Conservation (phyloP, 495 filamentous ascomycete genomes). For the Podospora pseudocomata region DNA sequence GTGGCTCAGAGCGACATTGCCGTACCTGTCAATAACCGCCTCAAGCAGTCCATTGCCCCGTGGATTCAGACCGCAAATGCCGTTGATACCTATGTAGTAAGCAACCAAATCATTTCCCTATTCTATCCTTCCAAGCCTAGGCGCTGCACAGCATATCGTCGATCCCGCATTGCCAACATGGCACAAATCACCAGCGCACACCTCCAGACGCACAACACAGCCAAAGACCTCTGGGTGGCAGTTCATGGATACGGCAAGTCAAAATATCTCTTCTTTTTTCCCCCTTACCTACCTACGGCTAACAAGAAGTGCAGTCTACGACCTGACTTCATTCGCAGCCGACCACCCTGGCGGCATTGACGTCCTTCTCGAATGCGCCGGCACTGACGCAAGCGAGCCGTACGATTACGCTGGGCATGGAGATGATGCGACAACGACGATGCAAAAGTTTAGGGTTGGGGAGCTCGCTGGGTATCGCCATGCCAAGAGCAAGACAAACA, state of each 20-base stretch:
- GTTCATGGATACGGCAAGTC: no score
- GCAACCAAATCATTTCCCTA: neutral
- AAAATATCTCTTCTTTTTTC: no score
- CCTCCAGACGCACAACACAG: neutral
- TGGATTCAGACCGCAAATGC: neutral
- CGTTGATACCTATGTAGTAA: neutral
- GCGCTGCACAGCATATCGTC: no score
- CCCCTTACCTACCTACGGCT: no score
- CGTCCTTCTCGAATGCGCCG: conserved; percentile 52
- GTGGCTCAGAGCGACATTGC: neutral
- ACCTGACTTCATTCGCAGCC: neutral
- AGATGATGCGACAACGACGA: conserved; percentile 43
- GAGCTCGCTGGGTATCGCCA: neutral
- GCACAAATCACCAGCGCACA: no score
- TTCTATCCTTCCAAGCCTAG: no score
- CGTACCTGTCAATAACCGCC: neutral
- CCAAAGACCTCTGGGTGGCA: conserved; percentile 17
- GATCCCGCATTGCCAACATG: neutral
- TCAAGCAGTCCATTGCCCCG: neutral
- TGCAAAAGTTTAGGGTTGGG: conserved; percentile 6
- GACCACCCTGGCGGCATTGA: conserved; percentile 60
- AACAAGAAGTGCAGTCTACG: no score
- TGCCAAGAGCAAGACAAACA: neutral
- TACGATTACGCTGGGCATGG: conserved; percentile 61
- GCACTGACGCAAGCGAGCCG: conserved; percentile 52